Percentiles rank a stretch among this genome's conserved stretches.
Evolutionary conservation across 441 rosid species (phyloP).

Genomic region (Populus hybrid): DNA sequence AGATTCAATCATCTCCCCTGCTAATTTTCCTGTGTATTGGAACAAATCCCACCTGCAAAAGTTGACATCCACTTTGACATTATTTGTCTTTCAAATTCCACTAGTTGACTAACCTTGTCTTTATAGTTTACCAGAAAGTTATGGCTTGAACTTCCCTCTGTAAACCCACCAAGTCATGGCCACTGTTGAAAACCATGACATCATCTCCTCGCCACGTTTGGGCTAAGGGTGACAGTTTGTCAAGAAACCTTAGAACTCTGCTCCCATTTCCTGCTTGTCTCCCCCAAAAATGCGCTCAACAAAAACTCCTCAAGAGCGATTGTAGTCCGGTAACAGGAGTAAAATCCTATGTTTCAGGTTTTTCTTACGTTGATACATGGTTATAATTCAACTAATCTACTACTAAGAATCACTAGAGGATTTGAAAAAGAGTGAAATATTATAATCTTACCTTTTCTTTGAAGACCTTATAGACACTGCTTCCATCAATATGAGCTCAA

Average conservation of each 20-base stretch:
- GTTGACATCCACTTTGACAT: conserved; percentile 31
- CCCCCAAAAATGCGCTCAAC: conserved; percentile 52
- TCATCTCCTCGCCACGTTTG: conserved; percentile 49
- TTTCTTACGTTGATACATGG: not conserved
- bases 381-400: not conserved
- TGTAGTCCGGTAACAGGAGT: conserved; percentile 28
- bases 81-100: conserved; percentile 25
- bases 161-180: conserved; percentile 71
- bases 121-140: not conserved
- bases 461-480: conserved; percentile 31
- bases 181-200: conserved; percentile 56
- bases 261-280: conserved; percentile 33
- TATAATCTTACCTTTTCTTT: conserved; percentile 29
- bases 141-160: conserved; percentile 49
- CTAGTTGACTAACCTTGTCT: no score
- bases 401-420: not conserved
- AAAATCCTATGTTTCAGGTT: not conserved
- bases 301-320: conserved; percentile 19
- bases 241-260: conserved; percentile 46
- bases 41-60: conserved; percentile 47
- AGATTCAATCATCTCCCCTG: conserved; percentile 29
- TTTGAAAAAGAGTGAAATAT: not conserved
- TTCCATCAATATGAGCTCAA: conserved; percentile 17
- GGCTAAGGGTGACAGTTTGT: conserved; percentile 42
- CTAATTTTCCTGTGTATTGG: conserved; percentile 25